Conservation (phyloP, 495 filamentous ascomycete genomes). For the Acidiella bohemica region DNA sequence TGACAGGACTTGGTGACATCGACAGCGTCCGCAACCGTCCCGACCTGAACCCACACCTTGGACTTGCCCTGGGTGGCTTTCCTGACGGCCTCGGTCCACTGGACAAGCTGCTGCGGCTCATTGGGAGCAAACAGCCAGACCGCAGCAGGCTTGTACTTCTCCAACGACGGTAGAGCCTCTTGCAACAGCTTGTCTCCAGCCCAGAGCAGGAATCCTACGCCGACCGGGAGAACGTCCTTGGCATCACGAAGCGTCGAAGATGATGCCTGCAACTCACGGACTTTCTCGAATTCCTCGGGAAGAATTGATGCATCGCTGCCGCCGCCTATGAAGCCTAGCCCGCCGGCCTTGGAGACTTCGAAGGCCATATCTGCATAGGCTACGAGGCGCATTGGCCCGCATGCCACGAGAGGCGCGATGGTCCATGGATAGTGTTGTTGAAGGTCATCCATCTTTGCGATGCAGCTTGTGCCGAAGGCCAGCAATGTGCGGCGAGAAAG, state of each 20-base stretch:
- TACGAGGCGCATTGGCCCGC: conserved; percentile 63
- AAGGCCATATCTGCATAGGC: conserved; percentile 44
- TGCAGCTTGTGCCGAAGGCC: no score
- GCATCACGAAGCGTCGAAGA: conserved; percentile 1
- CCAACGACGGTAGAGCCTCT: conserved; percentile 22
- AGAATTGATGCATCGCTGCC: conserved; percentile 27
- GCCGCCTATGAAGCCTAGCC: conserved; percentile 32
- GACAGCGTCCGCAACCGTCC: conserved; percentile 43
- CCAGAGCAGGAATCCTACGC: conserved; percentile 51
- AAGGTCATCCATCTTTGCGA: conserved; percentile 14
- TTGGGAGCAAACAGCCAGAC: conserved; percentile 60
- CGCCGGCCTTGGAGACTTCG: conserved; percentile 44
- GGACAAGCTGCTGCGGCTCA: conserved; percentile 33
- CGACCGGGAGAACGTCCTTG: conserved; percentile 38
- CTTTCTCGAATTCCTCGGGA: conserved; percentile 17
- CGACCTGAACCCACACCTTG: conserved; percentile 56
- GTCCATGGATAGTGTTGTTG: conserved; percentile 49
- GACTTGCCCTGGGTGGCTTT: conserved; percentile 32
- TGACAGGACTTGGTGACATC: conserved; percentile 24
- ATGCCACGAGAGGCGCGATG: conserved; percentile 44
- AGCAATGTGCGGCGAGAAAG: no score
- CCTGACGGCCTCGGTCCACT: conserved; percentile 43
- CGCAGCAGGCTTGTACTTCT: conserved; percentile 43
- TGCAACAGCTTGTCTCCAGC: conserved; percentile 27
- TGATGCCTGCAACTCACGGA: conserved; percentile 19